phyloP scores from a whole-genome alignment of 495 filamentous ascomycete species.

The Aspergillus leporis region DNA sequence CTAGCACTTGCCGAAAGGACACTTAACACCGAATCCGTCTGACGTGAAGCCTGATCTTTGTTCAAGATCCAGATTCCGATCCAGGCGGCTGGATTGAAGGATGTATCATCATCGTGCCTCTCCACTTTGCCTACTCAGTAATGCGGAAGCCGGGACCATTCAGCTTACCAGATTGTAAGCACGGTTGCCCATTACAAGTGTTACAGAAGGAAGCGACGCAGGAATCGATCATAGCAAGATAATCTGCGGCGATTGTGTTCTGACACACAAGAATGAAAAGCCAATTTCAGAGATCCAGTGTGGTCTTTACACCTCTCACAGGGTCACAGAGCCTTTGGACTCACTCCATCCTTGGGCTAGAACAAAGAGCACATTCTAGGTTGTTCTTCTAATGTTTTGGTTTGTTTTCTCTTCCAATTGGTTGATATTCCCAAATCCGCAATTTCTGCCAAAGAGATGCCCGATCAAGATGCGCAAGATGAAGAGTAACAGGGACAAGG shows the following conservation, averaged over 20 bases:
- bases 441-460: neutral
- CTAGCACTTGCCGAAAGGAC: neutral
- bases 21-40: neutral
- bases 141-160: conserved; percentile 8
- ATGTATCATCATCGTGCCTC: neutral
- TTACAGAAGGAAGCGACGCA: neutral
- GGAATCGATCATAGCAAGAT: neutral
- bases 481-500: neutral
- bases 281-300: neutral
- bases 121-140: conserved; percentile 9
- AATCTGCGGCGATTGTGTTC: conserved; percentile 1
- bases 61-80: neutral
- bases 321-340: neutral
- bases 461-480: neutral
- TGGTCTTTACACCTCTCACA: conserved; percentile 6
- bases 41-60: neutral
- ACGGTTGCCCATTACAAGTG: neutral
- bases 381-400: neutral
- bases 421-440: neutral
- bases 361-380: conserved; percentile 1
- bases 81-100: neutral
- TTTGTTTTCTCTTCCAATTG: neutral
- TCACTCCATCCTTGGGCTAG: neutral
- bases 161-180: neutral
- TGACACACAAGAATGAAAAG: conserved; percentile 1